Base-by-base conservation (phyloP, 345 rosid species). In the Arabidopsis arenosa region DNA sequence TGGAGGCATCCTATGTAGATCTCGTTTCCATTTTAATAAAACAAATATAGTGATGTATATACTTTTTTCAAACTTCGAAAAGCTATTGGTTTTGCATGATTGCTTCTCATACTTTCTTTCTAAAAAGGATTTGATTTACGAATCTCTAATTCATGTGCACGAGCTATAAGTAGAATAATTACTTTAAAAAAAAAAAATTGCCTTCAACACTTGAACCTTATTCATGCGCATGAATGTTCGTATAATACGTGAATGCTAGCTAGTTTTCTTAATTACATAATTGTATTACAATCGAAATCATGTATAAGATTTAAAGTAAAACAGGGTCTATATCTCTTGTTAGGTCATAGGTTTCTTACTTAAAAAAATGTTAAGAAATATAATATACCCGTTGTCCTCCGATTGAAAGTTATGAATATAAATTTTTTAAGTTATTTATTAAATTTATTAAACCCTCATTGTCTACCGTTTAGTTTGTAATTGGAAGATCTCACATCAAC, bases 1-100 rank as follows among this genome's bases (percentile, higher is more conserved):
- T 66, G 73, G 77, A 78, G 77, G 81, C 63, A 78, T 65, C 81
- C 56, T 40, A 78, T 72, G 81, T 51, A 65, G 72, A 72, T 78
- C 49, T 72, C 64, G 43, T 58, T 72, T 72, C 69, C 44, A 58
- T 66, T 72, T 33, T n/a, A 2, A 58, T 58, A 58, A 72, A 63
- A 10, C 0, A 65, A 52, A 58, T 10, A 72, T 32, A 64, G 58
- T 15, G 33, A 47, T 35, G 28, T 36, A 36, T 51, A 57, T 49
- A 72, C 68, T 48, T 72, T 78, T 64, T 71, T 72, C 68, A 77
- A 72, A 71, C 63, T 64, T 72, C 26, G 9, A 40, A 64, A 78
- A 71, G 77, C 37, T 72, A 63, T 64, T 71, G 76, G 56, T 67
- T 71, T 56, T 77, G 40, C 58, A 77, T 77, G 71, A 77, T 77